A percentile compares a stretch with the other conserved stretches of the same genome.
Conservation (phyloP, 2,329 filamentous ascomycete species). For the Alternaria sp. region DNA sequence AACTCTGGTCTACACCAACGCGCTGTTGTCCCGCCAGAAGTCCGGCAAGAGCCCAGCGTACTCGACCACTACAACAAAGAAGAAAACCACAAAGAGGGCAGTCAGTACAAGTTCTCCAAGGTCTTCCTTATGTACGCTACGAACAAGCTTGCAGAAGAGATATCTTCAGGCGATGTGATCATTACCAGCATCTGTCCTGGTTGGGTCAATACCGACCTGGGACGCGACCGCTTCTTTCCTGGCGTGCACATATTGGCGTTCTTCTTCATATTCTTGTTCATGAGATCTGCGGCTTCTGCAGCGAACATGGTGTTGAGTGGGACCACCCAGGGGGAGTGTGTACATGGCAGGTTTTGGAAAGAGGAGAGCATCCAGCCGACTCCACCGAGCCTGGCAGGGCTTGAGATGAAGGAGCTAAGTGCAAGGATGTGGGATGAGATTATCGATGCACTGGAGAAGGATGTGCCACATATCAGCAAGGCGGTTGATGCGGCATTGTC, state of each 20-base stretch:
- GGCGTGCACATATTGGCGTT: conserved; percentile 30
- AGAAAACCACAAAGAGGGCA: conserved; percentile 32
- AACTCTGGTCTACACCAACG: conserved; percentile 41
- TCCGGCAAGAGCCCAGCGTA: conserved; percentile 29
- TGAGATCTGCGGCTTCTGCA: conserved; percentile 37
- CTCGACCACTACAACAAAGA: conserved; percentile 39
- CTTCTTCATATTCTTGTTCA: conserved; percentile 28
- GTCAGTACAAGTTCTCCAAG: conserved; percentile 43
- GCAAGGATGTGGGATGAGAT: conserved; percentile 44
- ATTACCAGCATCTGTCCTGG: conserved; percentile 48
- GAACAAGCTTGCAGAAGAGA: conserved; percentile 33
- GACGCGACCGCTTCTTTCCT: conserved; percentile 39
- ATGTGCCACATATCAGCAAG: conserved; percentile 28
- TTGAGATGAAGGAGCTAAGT: conserved; percentile 39
- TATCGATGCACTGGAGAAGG: conserved; percentile 36
- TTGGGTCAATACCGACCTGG: conserved; percentile 37
- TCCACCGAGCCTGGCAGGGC: conserved; percentile 36
- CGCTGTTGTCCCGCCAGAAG: conserved; percentile 30
- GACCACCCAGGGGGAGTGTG: conserved; percentile 40
- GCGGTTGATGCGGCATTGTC: conserved; percentile 13
- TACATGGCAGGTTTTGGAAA: conserved; percentile 47
- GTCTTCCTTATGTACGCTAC: conserved; percentile 46
- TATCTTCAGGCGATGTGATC: conserved; percentile 39
- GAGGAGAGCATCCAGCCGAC: conserved; percentile 41
- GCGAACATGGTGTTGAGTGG: conserved; percentile 43